These are phyloP conservation scores for Quercus agrifolia DNA, from an alignment of 306 rosid genomes.

Conservation along the genomic window DNA sequence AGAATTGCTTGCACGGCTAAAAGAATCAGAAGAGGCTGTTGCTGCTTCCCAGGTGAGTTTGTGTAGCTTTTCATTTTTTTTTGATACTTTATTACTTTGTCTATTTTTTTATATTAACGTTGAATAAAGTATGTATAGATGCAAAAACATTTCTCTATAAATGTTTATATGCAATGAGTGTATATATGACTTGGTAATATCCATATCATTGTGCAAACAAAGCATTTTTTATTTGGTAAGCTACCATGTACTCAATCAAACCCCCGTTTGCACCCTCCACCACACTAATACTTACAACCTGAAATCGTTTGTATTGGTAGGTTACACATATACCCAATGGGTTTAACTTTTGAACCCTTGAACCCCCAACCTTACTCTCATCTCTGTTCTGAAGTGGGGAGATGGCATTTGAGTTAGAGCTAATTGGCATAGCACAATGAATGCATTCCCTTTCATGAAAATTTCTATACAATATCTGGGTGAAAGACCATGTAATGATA, in stretches of 20 bases:
- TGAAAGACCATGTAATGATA: not conserved
- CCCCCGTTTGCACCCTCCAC: not conserved
- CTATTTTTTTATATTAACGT: not conserved
- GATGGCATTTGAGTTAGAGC: not conserved
- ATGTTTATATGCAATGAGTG: not conserved
- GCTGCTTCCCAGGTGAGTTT: constrained; percentile 71
- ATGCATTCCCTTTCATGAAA: too few relatives aligned
- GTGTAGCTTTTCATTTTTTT: not conserved
- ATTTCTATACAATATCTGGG: not conserved
- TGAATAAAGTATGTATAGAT: not conserved
- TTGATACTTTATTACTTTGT: not conserved
- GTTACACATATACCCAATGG: not conserved
- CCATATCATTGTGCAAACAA: not conserved
- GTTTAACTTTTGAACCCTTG: not conserved
- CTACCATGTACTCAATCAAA: not conserved
- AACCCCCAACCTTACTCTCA: not conserved
- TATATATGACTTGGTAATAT: not conserved
- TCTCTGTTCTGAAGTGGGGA: not conserved
- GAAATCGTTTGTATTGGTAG: not conserved
- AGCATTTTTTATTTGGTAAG: not conserved
- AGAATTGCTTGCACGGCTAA: constrained; percentile 87
- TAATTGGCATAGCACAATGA: too few relatives aligned
- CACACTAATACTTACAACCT: not conserved
- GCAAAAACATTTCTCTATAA: not conserved
- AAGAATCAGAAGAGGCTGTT: constrained; percentile 91